phyloP scores from a whole-genome alignment of 1,139 yeast species.

The Taphrina communis region DNA sequence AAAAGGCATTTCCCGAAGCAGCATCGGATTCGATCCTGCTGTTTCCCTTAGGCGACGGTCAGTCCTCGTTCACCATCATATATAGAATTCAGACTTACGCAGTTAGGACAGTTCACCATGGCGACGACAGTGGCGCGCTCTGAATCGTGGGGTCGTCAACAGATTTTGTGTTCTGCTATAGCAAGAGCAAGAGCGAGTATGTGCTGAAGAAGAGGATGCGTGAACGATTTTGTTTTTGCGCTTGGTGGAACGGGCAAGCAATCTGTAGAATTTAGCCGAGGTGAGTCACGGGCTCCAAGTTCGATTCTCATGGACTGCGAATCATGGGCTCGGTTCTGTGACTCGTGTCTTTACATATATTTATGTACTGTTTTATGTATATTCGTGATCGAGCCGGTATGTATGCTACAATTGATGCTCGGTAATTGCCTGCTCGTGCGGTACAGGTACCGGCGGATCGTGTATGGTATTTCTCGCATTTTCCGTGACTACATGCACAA shows the following conservation, averaged over 20 bases:
- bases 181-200: not conserved
- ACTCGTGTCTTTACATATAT: too few species aligned
- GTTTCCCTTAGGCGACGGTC: slow-evolving; percentile 3
- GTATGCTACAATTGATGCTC: not conserved
- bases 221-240: not conserved
- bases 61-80: not conserved
- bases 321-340: too few species aligned
- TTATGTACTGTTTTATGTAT: too few species aligned
- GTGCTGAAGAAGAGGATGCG: too few species aligned
- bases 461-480: not conserved
- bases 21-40: slow-evolving; percentile 36
- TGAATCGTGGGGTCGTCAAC: slow-evolving; percentile 16
- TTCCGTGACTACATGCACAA: slow-evolving; percentile 9
- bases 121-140: slow-evolving; percentile 3
- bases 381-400: not conserved
- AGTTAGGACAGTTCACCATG: slow-evolving; percentile 28
- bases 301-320: slow-evolving; percentile 1
- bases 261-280: slow-evolving; percentile 1
- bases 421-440: not conserved
- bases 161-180: not conserved
- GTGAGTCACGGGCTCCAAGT: not conserved
- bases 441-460: not conserved
- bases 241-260: slow-evolving; percentile 16
- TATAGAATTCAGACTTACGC: slow-evolving; percentile 6
- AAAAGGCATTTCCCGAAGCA: slow-evolving; percentile 57